Conservation (phyloP, 768 basidiomycete genomes). For the Mrakia gelida region DNA sequence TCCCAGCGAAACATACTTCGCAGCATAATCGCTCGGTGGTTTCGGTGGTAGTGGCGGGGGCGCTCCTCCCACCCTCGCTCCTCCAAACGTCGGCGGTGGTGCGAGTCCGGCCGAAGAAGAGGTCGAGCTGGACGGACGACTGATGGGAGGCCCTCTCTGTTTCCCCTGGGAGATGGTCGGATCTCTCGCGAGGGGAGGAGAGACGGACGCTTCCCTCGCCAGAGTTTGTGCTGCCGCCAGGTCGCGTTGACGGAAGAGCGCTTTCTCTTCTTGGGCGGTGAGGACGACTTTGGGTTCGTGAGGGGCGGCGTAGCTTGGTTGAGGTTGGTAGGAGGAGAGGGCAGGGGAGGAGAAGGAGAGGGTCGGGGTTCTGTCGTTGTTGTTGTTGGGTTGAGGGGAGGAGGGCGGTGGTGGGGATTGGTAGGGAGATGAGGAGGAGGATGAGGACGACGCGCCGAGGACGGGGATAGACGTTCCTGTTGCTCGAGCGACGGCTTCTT, state of each 20-base stretch:
- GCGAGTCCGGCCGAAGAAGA: not conserved
- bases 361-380: not conserved
- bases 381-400: not conserved
- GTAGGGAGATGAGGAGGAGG: not conserved
- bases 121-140: not conserved
- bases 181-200: not conserved
- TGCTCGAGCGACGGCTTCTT: conserved; percentile 23
- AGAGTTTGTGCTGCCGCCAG: not conserved
- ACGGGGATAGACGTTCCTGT: not conserved
- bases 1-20: not conserved
- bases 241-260: not conserved
- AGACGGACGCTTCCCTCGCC: not conserved
- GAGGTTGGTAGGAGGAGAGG: not conserved
- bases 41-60: not conserved
- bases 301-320: not conserved
- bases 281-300: not conserved
- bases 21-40: conserved; percentile 14
- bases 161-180: not conserved
- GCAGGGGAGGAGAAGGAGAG: not conserved
- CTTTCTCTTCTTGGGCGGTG: not conserved
- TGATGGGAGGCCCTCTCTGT: not conserved
- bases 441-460: not conserved
- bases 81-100: not conserved
- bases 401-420: not conserved
- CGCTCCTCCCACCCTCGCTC: not conserved